A percentile compares a stretch with the other conserved stretches of the same genome.
phyloP scores from a whole-genome alignment of 331 rosid genomes.

The Telfairia occidentalis region DNA sequence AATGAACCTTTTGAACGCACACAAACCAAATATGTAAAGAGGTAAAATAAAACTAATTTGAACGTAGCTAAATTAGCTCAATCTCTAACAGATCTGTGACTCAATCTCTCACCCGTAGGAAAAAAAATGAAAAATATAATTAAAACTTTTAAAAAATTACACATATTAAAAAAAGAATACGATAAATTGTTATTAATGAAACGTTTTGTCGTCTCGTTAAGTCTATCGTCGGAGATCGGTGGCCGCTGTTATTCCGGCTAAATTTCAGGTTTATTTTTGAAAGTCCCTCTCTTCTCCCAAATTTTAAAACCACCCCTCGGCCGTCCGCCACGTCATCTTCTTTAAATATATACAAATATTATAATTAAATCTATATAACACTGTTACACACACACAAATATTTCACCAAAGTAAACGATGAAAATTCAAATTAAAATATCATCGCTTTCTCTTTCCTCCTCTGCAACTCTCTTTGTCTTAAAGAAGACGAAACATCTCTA shows the following conservation, averaged over 20 bases:
- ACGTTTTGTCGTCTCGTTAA: neutral
- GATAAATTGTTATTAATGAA: neutral
- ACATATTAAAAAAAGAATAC: neutral
- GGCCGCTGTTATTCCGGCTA: conserved; percentile 17
- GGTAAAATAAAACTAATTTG: too few species aligned
- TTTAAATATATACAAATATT: neutral
- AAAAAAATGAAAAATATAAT: too few species aligned
- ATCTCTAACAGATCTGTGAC: too few species aligned
- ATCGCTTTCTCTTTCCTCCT: conserved; percentile 23
- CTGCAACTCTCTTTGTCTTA: conserved; percentile 54
- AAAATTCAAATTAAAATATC: conserved; percentile 9
- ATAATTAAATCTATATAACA: neutral
- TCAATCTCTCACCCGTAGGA: too few species aligned
- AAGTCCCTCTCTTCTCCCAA: conserved; percentile 6
- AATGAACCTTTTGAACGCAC: too few species aligned
- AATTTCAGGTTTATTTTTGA: neutral
- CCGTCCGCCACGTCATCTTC: neutral
- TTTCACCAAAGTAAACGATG: neutral
- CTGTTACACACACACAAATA: neutral
- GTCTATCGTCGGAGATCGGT: neutral
- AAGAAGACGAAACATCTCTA: conserved; percentile 63
- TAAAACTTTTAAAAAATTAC: neutral
- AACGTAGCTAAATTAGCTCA: too few species aligned
- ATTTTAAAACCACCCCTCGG: conserved; percentile 25
- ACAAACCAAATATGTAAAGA: too few species aligned